These are phyloP conservation scores for Penicillium rolfsii DNA, from an alignment of 2,329 filamentous ascomycete genomes.

Conservation along the genomic window DNA sequence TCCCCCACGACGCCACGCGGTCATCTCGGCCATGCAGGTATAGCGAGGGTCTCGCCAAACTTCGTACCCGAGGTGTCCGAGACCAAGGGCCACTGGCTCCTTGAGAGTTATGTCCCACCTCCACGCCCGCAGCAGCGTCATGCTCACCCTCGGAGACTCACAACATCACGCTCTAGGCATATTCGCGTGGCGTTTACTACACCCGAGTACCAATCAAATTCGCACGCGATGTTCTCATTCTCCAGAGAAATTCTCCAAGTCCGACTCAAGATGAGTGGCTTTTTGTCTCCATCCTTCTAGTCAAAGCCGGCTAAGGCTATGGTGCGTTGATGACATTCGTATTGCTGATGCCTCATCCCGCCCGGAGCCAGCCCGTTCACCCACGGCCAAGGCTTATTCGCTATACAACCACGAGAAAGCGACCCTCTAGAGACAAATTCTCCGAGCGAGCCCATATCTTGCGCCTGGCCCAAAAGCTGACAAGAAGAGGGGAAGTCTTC, in stretches of 20 bases:
- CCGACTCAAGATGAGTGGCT: neutral
- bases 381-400: neutral
- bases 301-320: neutral
- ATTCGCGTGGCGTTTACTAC: neutral
- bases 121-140: neutral
- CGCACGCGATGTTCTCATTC: constrained; percentile 3
- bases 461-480: neutral
- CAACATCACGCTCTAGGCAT: neutral
- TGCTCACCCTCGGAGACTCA: neutral
- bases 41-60: neutral
- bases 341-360: neutral
- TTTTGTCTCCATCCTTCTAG: neutral
- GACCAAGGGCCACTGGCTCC: too few relatives aligned
- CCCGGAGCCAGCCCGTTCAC: neutral
- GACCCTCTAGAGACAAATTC: neutral
- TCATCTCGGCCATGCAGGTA: neutral
- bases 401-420: neutral
- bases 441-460: neutral
- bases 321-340: neutral
- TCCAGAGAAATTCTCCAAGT: neutral
- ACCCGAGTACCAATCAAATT: neutral
- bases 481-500: neutral
- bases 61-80: too few relatives aligned
- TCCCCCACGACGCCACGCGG: neutral
- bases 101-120: neutral